Evolutionary conservation across 2,329 filamentous ascomycete species (phyloP).

Genomic region (Trichoderma sp.): DNA sequence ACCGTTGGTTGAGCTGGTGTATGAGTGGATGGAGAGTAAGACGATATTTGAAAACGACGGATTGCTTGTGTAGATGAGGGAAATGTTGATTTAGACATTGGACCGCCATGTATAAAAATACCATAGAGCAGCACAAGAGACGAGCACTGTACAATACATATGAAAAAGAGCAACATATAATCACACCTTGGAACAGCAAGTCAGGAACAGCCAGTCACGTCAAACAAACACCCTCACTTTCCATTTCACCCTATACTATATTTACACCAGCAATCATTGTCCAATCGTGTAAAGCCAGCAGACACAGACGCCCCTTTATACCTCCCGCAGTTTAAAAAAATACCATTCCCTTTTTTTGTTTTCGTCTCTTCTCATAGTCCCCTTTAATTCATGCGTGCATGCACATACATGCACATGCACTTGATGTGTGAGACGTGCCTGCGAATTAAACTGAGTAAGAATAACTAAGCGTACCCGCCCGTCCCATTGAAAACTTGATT

Average conservation of each 20-base stretch:
- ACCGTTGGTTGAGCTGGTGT: constrained; percentile 47
- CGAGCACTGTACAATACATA: constrained; percentile 11
- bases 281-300: constrained; percentile 21
- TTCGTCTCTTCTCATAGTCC: neutral
- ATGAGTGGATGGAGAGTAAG: neutral
- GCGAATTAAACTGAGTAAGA: neutral
- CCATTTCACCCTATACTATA: constrained; percentile 12
- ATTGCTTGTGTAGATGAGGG: neutral
- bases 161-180: neutral
- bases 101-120: constrained; percentile 11
- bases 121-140: constrained; percentile 2
- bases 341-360: constrained; percentile 3
- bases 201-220: neutral
- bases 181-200: neutral
- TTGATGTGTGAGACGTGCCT: neutral
- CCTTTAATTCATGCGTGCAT: neutral
- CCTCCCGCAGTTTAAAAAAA: constrained; percentile 8
- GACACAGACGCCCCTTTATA: constrained; percentile 23
- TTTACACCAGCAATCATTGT: constrained; percentile 24
- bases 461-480: neutral
- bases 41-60: neutral
- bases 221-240: neutral
- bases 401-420: neutral
- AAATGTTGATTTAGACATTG: neutral
- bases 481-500: neutral